Base-by-base conservation (phyloP, 2,329 filamentous ascomycete genomes). In the Neoarthrinium moseri region DNA sequence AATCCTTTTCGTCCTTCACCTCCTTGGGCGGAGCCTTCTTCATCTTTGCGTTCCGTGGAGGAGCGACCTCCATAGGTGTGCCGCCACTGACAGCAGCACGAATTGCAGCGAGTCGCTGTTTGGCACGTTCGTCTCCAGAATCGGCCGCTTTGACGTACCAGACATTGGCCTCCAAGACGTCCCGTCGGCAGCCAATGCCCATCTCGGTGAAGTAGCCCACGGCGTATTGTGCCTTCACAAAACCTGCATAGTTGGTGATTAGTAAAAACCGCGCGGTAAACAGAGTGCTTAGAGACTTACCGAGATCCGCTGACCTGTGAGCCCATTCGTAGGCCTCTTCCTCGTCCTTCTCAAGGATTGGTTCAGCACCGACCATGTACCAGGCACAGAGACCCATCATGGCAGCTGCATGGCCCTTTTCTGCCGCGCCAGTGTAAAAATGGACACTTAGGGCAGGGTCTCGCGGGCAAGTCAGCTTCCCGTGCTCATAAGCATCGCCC, bases 321-420 rank as follows among this genome's bases (percentile, higher is more conserved):
- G 94, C 91, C 94, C 94, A 99, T 65, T 96, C 91, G 60, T 95
- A 97, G 8, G 94, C 94, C 67, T 99, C 94, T 56, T 87, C 86
- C 65, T 97, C 92, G 58, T 99, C 92, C 68, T 94, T 96, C 50
- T 96, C 91, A 18, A 99, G 71, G 12, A 97, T 83, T 0, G 91
- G 91, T 55, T 91, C 87, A 2, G 94, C 94, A 10, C 94, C 94
- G 32, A 97, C 87, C 78, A 97, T 87, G 66, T 97, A 99, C 94
- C 94, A 99, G 10, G 94, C 94, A 68, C 94, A 99, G 7, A 99
- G 75, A 4, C 92, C 92, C 91, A 99, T 96, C 91, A 97, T 97
- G 38, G 91, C 92, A 38, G 84, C 80, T 0, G 91, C 77, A 60
- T 96, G 87, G 1, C 89, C 90, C 36, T 80, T 77, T 60, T 95